Conservation (phyloP, 2,329 filamentous ascomycete genomes). For the Tolypocladium paradoxum region DNA sequence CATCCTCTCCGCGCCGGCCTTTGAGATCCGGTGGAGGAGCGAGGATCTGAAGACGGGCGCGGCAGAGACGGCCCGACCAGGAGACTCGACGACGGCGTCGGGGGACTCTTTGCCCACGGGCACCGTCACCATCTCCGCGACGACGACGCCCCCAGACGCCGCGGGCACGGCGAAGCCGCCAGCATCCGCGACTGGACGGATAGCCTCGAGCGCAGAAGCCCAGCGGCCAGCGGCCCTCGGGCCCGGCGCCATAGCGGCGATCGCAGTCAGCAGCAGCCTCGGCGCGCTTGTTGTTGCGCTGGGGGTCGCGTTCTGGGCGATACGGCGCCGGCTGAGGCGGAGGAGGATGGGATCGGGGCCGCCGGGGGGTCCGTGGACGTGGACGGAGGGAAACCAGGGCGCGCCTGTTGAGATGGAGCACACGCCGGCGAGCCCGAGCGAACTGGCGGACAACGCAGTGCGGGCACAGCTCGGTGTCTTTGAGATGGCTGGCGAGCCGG, state of each 20-base stretch:
- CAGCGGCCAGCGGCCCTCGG: no score
- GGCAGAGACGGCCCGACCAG: background rate
- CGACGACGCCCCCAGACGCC: background rate
- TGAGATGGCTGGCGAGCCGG: no score
- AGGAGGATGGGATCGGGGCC: background rate
- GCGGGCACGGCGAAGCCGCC: no score
- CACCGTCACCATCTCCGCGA: background rate
- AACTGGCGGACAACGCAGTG: slow-evolving; percentile 2
- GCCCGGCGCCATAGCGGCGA: background rate
- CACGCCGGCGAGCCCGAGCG: slow-evolving; percentile 4
- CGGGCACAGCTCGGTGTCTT: no score
- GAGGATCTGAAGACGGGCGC: slow-evolving; percentile 6
- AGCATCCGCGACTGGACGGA: no score
- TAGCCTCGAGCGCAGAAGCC: no score
- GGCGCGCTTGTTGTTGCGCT: background rate
- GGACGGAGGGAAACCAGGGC: no score
- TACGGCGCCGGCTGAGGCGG: background rate
- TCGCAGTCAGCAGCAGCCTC: background rate
- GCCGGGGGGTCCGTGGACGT: no score
- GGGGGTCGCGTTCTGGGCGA: background rate
- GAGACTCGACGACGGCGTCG: background rate
- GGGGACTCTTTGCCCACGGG: background rate
- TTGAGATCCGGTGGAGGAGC: slow-evolving; percentile 17
- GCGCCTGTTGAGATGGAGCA: slow-evolving; percentile 4
- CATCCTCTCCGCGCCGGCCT: slow-evolving; percentile 16